These are phyloP conservation scores for Mallotus nudiflorus DNA, from an alignment of 345 rosid species.

Conservation along the genomic window DNA sequence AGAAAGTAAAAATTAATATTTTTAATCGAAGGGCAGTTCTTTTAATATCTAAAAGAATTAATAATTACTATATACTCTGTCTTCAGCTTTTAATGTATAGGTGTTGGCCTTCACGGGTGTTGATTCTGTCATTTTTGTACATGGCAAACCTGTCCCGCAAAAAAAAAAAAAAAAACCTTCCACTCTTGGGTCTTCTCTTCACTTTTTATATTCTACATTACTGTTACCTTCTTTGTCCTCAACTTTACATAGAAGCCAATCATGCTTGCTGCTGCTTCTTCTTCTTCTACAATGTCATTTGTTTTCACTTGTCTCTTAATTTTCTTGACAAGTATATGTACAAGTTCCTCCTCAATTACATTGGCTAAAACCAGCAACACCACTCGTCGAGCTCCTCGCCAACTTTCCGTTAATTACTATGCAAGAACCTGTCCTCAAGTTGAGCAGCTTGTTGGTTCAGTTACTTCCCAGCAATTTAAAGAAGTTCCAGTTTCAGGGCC, in stretches of 20 bases:
- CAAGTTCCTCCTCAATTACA: slow-evolving; percentile 15
- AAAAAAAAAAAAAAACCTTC: slow-evolving; percentile 6
- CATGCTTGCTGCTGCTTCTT: slow-evolving; percentile 37
- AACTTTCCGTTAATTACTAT: slow-evolving; percentile 55
- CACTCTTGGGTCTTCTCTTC: background rate
- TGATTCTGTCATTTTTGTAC: slow-evolving; percentile 21
- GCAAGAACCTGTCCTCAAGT: slow-evolving; percentile 74
- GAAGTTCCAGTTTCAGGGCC: slow-evolving; percentile 74
- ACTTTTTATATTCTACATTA: background rate
- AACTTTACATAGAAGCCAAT: slow-evolving; percentile 23
- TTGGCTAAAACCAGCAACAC: slow-evolving; percentile 19
- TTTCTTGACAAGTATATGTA: slow-evolving; percentile 25
- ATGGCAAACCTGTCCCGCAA: slow-evolving; percentile 23
- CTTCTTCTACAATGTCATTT: slow-evolving; percentile 22
- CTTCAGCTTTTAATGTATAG: background rate
- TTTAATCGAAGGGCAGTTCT: background rate
- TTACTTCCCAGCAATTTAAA: slow-evolving; percentile 71
- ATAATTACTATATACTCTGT: no score
- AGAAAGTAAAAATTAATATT: no score
- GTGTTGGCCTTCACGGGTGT: slow-evolving; percentile 45
- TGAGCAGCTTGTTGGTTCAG: slow-evolving; percentile 64
- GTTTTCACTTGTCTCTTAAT: slow-evolving; percentile 35
- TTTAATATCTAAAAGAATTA: no score
- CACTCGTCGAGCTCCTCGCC: slow-evolving; percentile 32
- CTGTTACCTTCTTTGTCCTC: slow-evolving; percentile 32